Percentiles rank a stretch among this genome's conserved stretches.
These are phyloP conservation scores for Drosera capensis DNA, from an alignment of 148 eudicot species.

Conservation along the genomic window DNA sequence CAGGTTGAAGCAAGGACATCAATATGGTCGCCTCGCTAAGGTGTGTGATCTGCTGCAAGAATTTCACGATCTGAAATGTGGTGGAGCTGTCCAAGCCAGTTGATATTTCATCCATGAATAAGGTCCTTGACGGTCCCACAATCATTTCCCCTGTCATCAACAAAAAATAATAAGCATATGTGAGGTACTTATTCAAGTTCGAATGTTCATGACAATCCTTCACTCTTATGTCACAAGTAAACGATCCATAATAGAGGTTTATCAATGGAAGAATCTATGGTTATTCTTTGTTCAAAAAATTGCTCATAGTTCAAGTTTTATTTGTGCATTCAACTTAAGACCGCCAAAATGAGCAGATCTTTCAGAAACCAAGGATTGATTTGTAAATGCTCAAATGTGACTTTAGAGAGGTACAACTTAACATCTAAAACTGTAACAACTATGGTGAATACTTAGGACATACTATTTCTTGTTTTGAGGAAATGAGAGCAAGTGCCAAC, in stretches of 20 bases:
- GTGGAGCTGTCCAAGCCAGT: background rate
- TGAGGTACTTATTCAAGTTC: too few species aligned
- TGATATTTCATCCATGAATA: background rate
- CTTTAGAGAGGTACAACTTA: background rate
- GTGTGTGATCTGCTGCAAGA: background rate
- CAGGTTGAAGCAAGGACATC: background rate
- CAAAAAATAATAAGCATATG: background rate
- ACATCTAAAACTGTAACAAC: background rate
- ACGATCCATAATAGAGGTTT: too few species aligned
- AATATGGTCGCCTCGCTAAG: background rate
- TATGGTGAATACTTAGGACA: background rate
- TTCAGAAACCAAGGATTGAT: too few species aligned
- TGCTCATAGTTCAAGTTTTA: too few species aligned
- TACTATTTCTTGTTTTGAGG: background rate
- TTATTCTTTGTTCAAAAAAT: too few species aligned
- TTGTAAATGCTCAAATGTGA: too few species aligned
- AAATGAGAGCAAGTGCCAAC: background rate
- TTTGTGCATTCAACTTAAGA: too few species aligned
- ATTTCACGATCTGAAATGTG: background rate
- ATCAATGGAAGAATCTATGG: too few species aligned
- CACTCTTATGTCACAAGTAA: too few species aligned
- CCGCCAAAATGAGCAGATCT: too few species aligned
- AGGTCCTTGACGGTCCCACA: background rate
- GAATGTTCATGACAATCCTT: too few species aligned
- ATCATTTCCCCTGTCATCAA: constrained; percentile 1